Evolutionary conservation across 1,284 basidiomycete species (phyloP).

Genomic region (Puccinia coronata): DNA sequence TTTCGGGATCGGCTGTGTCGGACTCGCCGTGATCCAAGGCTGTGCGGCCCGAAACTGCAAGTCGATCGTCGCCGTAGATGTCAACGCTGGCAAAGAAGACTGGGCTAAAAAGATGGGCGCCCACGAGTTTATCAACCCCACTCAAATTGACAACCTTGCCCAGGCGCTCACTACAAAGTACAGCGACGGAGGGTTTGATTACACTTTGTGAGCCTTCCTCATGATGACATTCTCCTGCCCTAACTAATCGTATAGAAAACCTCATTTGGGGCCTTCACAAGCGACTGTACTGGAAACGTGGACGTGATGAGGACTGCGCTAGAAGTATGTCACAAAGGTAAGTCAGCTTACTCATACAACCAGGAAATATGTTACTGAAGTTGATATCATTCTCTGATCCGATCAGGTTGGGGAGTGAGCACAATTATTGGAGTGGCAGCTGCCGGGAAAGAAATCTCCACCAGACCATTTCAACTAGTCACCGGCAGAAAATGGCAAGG

Average conservation of each 20-base stretch:
- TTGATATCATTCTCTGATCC: background rate
- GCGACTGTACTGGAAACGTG: slow-evolving; percentile 90
- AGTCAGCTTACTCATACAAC: background rate
- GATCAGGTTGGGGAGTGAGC: slow-evolving; percentile 87
- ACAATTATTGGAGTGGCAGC: slow-evolving; percentile 74
- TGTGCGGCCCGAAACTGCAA: slow-evolving; percentile 75
- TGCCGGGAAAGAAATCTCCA: slow-evolving; percentile 96
- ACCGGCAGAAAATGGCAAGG: slow-evolving; percentile 97
- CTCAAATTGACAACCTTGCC: slow-evolving; percentile 74
- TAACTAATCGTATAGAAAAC: slow-evolving; percentile 1
- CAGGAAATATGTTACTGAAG: background rate
- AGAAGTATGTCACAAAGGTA: slow-evolving; percentile 88
- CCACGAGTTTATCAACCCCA: slow-evolving; percentile 92
- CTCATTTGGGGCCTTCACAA: slow-evolving; percentile 26
- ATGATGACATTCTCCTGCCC: background rate
- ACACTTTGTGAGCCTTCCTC: slow-evolving; percentile 72
- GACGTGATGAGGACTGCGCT: slow-evolving; percentile 93
- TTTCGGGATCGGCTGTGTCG: slow-evolving; percentile 94
- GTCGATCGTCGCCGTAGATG: slow-evolving; percentile 90
- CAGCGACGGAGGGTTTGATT: slow-evolving; percentile 96
- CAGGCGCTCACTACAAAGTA: slow-evolving; percentile 80
- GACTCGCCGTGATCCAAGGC: slow-evolving; percentile 86
- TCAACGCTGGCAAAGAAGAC: slow-evolving; percentile 77
- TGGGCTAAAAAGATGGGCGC: slow-evolving; percentile 95
- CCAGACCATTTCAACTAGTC: slow-evolving; percentile 79